These are phyloP conservation scores for Colletotrichum sojae DNA, from an alignment of 2,329 filamentous ascomycete species.

Conservation along the genomic window DNA sequence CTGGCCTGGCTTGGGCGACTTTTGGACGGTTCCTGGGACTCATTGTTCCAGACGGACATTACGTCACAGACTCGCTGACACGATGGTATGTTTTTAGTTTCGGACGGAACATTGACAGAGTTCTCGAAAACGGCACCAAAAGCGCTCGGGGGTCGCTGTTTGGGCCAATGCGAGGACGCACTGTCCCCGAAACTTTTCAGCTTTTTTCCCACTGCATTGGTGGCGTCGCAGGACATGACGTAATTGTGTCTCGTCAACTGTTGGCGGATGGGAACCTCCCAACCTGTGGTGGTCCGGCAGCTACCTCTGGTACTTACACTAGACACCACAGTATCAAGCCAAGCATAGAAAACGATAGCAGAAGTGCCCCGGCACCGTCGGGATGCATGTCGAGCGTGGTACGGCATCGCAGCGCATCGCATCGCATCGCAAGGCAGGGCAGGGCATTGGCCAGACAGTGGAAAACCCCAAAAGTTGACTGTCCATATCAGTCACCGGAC, in stretches of 20 bases:
- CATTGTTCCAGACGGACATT: conserved; percentile 12
- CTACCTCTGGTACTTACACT: no score
- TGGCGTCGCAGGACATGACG: conserved; percentile 38
- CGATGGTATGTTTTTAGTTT: conserved; percentile 28
- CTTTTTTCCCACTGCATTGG: conserved; percentile 17
- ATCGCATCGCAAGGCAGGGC: background rate
- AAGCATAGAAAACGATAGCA: conserved; percentile 6
- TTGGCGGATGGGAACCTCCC: conserved; percentile 18
- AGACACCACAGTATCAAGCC: no score
- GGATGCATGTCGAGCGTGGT: conserved; percentile 17
- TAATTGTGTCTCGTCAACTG: conserved; percentile 26
- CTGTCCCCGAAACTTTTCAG: conserved; percentile 28
- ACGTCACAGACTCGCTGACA: conserved; percentile 26
- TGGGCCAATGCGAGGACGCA: conserved; percentile 24
- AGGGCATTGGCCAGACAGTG: conserved; percentile 9
- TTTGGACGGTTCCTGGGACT: conserved; percentile 5
- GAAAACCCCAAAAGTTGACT: conserved; percentile 7
- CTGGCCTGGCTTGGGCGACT: no score
- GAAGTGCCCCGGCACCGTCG: conserved; percentile 22
- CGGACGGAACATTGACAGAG: conserved; percentile 36
- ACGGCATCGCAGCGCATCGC: background rate
- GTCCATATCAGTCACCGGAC: background rate
- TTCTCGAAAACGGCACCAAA: conserved; percentile 31
- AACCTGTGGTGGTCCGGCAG: conserved; percentile 13
- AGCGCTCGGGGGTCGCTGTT: conserved; percentile 22